Percentiles rank a stretch among this genome's conserved stretches.
These are phyloP conservation scores for Lippia alba DNA, from an alignment of 305 asterid species.

Conservation along the genomic window DNA sequence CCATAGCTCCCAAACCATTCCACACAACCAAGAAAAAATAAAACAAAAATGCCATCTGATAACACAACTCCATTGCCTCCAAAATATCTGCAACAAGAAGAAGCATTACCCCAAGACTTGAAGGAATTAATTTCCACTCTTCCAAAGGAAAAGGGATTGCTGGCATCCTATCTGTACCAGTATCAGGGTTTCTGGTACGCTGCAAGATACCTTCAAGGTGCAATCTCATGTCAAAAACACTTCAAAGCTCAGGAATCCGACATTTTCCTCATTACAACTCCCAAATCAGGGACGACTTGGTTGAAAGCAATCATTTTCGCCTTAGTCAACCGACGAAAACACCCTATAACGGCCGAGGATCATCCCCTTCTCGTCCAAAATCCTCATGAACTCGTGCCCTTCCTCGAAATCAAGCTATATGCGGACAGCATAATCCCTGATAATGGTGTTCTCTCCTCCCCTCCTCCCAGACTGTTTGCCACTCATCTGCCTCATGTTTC, in stretches of 20 bases:
- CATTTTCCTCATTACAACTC: slow-evolving; percentile 46
- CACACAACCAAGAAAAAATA: neutral
- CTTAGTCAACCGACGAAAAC: slow-evolving; percentile 40
- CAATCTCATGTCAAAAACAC: slow-evolving; percentile 38
- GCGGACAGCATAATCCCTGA: slow-evolving; percentile 41
- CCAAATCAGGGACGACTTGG: slow-evolving; percentile 65
- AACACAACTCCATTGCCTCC: slow-evolving; percentile 26
- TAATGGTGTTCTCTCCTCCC: neutral
- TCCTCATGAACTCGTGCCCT: slow-evolving; percentile 66
- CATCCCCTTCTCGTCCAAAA: slow-evolving; percentile 45
- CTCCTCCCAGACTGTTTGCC: slow-evolving; percentile 42
- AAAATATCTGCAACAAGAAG: slow-evolving; percentile 42
- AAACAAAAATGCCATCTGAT: slow-evolving; percentile 37
- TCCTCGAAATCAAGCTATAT: slow-evolving; percentile 48
- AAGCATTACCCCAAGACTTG: slow-evolving; percentile 29
- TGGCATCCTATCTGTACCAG: slow-evolving; percentile 38
- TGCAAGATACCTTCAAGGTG: slow-evolving; percentile 36
- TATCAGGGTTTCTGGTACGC: slow-evolving; percentile 61
- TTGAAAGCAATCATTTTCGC: slow-evolving; percentile 48
- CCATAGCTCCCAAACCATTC: neutral
- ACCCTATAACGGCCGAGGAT: neutral
- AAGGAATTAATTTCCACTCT: slow-evolving; percentile 35
- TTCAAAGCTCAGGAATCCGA: slow-evolving; percentile 40
- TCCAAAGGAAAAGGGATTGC: slow-evolving; percentile 50
- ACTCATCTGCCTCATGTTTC: slow-evolving; percentile 48